These are phyloP conservation scores for Juglanconis juglandina DNA, from an alignment of 2,329 filamentous ascomycete species.

Conservation along the genomic window DNA sequence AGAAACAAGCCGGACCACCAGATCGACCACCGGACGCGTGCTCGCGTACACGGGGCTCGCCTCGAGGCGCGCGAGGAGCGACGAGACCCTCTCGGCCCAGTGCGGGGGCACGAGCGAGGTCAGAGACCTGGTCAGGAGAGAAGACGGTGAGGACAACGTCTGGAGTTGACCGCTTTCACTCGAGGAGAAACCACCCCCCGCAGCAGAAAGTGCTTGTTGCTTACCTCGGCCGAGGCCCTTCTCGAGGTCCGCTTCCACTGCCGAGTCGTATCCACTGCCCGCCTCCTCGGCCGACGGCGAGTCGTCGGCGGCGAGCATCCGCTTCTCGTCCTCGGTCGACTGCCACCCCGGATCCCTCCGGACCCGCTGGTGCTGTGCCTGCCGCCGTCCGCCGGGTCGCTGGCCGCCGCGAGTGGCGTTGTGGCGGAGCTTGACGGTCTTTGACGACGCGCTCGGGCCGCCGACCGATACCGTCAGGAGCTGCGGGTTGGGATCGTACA, in stretches of 20 bases:
- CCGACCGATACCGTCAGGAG: slow-evolving; percentile 57
- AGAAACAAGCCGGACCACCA: neutral
- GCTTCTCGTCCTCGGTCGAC: slow-evolving; percentile 15
- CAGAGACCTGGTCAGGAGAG: slow-evolving; percentile 8
- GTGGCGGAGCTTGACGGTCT: slow-evolving; percentile 2
- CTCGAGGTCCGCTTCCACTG: slow-evolving; percentile 15
- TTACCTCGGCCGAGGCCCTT: slow-evolving; percentile 13
- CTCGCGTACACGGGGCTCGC: slow-evolving; percentile 5
- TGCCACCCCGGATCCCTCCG: slow-evolving; percentile 2
- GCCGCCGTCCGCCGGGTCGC: slow-evolving; percentile 7
- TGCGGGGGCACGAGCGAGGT: slow-evolving; percentile 5
- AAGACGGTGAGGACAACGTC: slow-evolving; percentile 1
- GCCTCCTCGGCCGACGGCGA: neutral
- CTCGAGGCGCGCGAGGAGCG: slow-evolving; percentile 9
- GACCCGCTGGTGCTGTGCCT: neutral
- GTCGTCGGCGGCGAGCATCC: neutral
- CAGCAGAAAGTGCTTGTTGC: neutral
- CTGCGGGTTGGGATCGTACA: slow-evolving; percentile 54
- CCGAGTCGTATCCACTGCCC: slow-evolving; percentile 1
- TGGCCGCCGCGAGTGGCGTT: slow-evolving; percentile 7
- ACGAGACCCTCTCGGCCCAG: slow-evolving; percentile 8
- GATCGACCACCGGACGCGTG: slow-evolving; percentile 13
- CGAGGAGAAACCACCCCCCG: neutral
- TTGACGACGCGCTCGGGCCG: slow-evolving; percentile 27
- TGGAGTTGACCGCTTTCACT: neutral